phyloP scores from a whole-genome alignment of 2,329 filamentous ascomycete genomes.

The Aspergillus brunneoviolaceus region DNA sequence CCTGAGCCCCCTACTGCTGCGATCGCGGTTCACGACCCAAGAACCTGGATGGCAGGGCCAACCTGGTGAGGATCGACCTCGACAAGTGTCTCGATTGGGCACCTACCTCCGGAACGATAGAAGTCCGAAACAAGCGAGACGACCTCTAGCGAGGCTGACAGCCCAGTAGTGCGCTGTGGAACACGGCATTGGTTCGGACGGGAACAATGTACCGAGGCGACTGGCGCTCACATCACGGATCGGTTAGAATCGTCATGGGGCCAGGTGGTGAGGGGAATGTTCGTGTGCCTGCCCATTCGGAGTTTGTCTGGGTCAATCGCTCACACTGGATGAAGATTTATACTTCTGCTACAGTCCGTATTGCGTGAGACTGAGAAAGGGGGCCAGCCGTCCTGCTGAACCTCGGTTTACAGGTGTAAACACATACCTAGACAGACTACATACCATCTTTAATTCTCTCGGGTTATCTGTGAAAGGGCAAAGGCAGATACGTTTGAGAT shows the following conservation, averaged over 20 bases:
- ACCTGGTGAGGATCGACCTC: neutral
- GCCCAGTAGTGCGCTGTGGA: neutral
- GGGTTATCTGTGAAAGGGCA: no score
- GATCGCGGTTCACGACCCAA: neutral
- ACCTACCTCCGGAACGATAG: neutral
- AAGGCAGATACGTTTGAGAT: neutral
- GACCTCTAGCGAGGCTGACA: neutral
- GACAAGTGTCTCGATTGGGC: neutral
- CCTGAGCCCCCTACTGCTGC: neutral
- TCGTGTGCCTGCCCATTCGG: neutral
- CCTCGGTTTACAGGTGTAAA: neutral
- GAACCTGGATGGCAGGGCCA: neutral
- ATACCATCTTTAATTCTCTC: no score
- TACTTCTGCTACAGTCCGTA: neutral
- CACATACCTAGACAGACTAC: no score
- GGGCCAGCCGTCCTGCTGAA: neutral
- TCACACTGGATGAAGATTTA: neutral
- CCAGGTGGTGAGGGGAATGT: neutral
- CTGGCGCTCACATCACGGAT: neutral
- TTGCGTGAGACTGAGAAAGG: neutral
- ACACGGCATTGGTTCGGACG: neutral
- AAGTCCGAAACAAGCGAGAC: neutral
- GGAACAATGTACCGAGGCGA: neutral
- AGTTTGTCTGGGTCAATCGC: neutral
- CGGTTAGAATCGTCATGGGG: neutral